A percentile compares a stretch with the other conserved stretches of the same genome.
Evolutionary conservation across 805 yeast genomes (phyloP).

Genomic region (Barnettozyma sp.): DNA sequence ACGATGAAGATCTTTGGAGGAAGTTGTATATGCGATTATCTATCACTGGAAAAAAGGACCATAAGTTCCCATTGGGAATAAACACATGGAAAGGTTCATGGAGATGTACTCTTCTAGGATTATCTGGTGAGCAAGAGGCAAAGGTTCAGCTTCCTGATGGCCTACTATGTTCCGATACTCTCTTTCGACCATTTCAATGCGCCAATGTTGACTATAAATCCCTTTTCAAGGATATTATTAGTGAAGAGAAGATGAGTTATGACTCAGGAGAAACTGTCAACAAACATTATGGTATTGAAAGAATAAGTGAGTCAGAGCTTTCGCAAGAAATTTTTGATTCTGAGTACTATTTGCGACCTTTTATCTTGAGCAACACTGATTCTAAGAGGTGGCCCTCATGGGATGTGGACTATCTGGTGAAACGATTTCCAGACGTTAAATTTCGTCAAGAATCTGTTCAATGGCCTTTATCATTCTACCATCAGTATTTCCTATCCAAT

Average conservation of each 20-base stretch:
- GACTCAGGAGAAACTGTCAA: constrained; percentile 19
- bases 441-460: constrained; percentile 84
- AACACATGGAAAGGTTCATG: constrained; percentile 71
- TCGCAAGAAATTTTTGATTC: constrained; percentile 39
- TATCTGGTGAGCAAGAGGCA: constrained; percentile 36
- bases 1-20: constrained; percentile 82
- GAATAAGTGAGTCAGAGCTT: constrained; percentile 41
- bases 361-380: constrained; percentile 39
- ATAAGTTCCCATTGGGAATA: constrained; percentile 25
- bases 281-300: constrained; percentile 36
- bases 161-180: constrained; percentile 63
- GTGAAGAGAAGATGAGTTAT: constrained; percentile 34
- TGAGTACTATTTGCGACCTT: constrained; percentile 50
- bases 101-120: constrained; percentile 52
- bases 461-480: constrained; percentile 63
- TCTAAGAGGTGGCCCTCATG: constrained; percentile 48
- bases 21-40: constrained; percentile 37
- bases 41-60: constrained; percentile 10
- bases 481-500: constrained; percentile 53
- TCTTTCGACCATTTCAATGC: constrained; percentile 80
- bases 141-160: constrained; percentile 39
- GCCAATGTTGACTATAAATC: constrained; percentile 56
- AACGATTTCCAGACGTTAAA: constrained; percentile 48
- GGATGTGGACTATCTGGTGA: constrained; percentile 43
- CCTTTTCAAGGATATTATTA: constrained; percentile 42